A percentile compares a stretch with the other conserved stretches of the same genome.
Conservation (phyloP, 768 basidiomycete genomes). For the Mycena maculata region DNA sequence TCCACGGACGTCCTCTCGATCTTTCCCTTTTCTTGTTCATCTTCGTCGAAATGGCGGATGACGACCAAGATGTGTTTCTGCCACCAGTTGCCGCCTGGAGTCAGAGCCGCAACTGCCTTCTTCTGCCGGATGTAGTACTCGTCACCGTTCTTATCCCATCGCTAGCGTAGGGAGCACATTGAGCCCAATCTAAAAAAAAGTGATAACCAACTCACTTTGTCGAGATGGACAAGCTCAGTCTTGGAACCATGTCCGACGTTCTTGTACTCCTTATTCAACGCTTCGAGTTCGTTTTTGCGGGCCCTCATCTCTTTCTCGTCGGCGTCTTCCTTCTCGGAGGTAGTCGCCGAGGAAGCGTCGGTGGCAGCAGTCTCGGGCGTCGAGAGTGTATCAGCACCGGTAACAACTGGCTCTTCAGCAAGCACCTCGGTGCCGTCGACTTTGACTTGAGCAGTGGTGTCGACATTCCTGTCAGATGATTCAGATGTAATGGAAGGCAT, state of each 20-base stretch:
- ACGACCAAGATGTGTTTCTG: constrained; percentile 25
- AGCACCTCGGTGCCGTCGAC: constrained; percentile 9
- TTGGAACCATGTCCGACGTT: constrained; percentile 19
- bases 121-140: constrained; percentile 28
- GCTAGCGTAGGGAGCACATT: constrained; percentile 7
- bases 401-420: constrained; percentile 1
- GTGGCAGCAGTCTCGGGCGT: background rate
- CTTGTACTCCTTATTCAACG: constrained; percentile 25
- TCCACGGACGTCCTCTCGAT: constrained; percentile 25
- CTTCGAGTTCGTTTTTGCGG: constrained; percentile 28
- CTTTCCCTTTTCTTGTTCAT: constrained; percentile 14
- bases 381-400: background rate
- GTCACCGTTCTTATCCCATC: constrained; percentile 31
- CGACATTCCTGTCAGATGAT: too few species aligned
- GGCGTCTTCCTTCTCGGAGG: constrained; percentile 9
- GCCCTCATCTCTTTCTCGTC: constrained; percentile 23
- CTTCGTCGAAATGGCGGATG: constrained; percentile 25
- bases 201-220: background rate
- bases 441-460: too few species aligned
- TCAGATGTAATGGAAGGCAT: too few species aligned
- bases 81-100: constrained; percentile 21
- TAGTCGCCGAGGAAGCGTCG: too few species aligned
- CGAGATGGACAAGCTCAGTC: constrained; percentile 27
- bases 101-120: constrained; percentile 19
- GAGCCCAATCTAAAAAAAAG: background rate